Evolutionary conservation across 768 basidiomycete genomes (phyloP).

Genomic region (Chalciporus sphaerocephalus): DNA sequence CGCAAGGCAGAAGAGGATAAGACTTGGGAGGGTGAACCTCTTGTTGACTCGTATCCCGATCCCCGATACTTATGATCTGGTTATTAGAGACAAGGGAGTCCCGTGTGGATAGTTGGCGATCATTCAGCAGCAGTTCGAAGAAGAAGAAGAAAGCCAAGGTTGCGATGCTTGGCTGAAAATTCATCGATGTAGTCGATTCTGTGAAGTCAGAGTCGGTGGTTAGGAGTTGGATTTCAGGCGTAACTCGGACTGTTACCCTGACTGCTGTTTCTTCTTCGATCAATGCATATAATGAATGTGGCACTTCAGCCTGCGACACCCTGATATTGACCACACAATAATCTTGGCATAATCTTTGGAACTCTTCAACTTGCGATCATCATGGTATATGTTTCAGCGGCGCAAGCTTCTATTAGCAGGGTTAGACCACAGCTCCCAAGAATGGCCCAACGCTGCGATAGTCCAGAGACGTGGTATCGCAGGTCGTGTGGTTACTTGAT

Average conservation of each 20-base stretch:
- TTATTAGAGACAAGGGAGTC: constrained; percentile 65
- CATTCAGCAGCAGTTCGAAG: constrained; percentile 59
- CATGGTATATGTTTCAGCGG: no score
- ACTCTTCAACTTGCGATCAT: neutral
- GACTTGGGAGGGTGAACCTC: constrained; percentile 74
- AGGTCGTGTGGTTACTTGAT: no score
- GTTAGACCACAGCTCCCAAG: no score
- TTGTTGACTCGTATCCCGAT: neutral
- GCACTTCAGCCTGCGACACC: neutral
- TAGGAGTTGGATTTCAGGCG: neutral
- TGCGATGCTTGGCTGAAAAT: constrained; percentile 60
- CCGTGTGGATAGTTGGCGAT: constrained; percentile 82
- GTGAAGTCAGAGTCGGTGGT: neutral
- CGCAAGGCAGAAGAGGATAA: constrained; percentile 88
- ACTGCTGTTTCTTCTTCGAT: constrained; percentile 3
- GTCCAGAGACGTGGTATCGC: no score
- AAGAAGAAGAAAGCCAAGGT: constrained; percentile 83
- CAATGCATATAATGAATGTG: constrained; percentile 9
- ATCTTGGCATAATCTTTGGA: no score
- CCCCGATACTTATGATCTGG: neutral
- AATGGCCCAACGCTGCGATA: no score
- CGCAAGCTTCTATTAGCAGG: no score
- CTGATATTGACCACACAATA: no score
- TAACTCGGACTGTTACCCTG: constrained; percentile 14
- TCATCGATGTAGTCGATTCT: neutral